Conservation (phyloP, 805 yeast genomes). For the Metschnikowia kofuensis region DNA sequence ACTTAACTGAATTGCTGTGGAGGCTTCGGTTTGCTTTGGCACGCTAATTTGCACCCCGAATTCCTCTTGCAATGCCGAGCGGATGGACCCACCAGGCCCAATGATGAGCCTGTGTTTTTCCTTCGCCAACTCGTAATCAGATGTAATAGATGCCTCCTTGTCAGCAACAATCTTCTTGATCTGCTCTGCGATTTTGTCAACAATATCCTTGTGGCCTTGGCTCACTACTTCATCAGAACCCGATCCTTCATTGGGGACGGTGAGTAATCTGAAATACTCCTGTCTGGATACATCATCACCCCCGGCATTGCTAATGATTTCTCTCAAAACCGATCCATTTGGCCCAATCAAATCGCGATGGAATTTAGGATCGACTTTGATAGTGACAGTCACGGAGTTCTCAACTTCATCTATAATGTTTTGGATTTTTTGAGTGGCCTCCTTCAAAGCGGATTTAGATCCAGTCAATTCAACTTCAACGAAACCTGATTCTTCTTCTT, state of each 20-base stretch:
- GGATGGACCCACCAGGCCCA: constrained; percentile 77
- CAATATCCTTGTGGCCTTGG: constrained; percentile 74
- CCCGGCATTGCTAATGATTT: constrained; percentile 77
- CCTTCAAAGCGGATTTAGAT: constrained; percentile 67
- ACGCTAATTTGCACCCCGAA: constrained; percentile 61
- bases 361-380: constrained; percentile 70
- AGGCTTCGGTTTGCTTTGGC: constrained; percentile 56
- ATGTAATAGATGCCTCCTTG: constrained; percentile 57
- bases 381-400: constrained; percentile 53
- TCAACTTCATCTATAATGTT: constrained; percentile 63
- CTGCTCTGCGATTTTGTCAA: constrained; percentile 60
- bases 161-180: constrained; percentile 61
- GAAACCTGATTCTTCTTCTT: constrained; percentile 45
- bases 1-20: constrained; percentile 50
- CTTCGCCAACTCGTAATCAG: constrained; percentile 57
- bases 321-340: constrained; percentile 69
- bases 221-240: constrained; percentile 58
- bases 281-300: constrained; percentile 43
- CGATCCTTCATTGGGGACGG: constrained; percentile 66
- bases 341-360: constrained; percentile 77
- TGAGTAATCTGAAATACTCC: constrained; percentile 54
- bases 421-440: constrained; percentile 62
- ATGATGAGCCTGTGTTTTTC: constrained; percentile 72
- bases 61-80: constrained; percentile 69
- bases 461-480: constrained; percentile 75